phyloP scores from a whole-genome alignment of 2,329 filamentous ascomycete genomes.

The Colletotrichum tabaci region DNA sequence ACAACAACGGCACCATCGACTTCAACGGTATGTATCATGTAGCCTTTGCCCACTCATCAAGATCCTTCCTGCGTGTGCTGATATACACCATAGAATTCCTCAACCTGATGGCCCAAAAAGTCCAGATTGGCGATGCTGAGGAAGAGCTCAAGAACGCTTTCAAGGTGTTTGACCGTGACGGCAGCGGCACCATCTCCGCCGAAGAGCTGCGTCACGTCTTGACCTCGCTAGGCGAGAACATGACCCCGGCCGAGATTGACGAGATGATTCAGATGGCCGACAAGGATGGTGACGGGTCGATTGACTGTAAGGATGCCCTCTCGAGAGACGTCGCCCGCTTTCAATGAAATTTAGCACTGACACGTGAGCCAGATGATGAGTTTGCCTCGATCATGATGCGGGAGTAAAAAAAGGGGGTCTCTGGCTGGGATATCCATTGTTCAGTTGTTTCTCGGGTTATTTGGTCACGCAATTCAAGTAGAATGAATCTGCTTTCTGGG shows the following conservation, averaged over 20 bases:
- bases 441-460: conserved; percentile 17
- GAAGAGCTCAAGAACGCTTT: conserved; percentile 92
- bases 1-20: conserved; percentile 94
- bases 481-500: conserved; percentile 32
- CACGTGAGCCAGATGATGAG: conserved; percentile 79
- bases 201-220: conserved; percentile 91
- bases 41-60: neutral
- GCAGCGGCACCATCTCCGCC: conserved; percentile 92
- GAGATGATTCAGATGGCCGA: conserved; percentile 95
- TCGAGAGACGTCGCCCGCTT: neutral
- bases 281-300: conserved; percentile 89
- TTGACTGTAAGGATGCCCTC: conserved; percentile 78
- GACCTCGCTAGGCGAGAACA: conserved; percentile 92
- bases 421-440: conserved; percentile 26
- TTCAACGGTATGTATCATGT: conserved; percentile 78
- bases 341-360: neutral
- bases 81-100: conserved; percentile 76
- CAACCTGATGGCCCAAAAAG: conserved; percentile 94
- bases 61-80: conserved; percentile 43
- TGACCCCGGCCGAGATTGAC: conserved; percentile 91
- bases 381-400: conserved; percentile 97
- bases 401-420: conserved; percentile 71
- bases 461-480: conserved; percentile 15
- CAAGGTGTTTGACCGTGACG: conserved; percentile 92
- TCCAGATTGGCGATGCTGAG: conserved; percentile 94